Conservation (phyloP, 345 rosid genomes). For the Angophora floribunda region DNA sequence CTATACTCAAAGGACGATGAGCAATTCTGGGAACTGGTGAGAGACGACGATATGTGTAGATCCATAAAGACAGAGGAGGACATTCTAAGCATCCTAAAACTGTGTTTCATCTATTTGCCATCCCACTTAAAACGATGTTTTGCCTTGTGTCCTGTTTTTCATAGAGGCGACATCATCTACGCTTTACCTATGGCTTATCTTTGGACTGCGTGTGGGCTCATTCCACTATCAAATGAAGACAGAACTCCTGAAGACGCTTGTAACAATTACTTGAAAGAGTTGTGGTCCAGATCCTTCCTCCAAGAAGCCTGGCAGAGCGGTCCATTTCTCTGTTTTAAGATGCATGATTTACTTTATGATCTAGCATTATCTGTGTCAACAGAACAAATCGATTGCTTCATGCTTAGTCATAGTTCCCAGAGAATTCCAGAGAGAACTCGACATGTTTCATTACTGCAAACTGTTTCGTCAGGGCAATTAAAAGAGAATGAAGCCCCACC, state of each 20-base stretch:
- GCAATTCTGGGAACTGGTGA: neutral
- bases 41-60: neutral
- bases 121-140: neutral
- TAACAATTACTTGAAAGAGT: constrained; percentile 3
- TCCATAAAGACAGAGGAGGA: neutral
- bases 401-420: neutral
- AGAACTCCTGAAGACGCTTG: constrained; percentile 1
- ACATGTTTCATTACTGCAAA: neutral
- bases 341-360: constrained; percentile 13
- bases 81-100: neutral
- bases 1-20: neutral
- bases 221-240: neutral
- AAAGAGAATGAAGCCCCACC: neutral
- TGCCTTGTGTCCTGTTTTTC: neutral
- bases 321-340: neutral
- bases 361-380: neutral
- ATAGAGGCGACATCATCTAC: fast-evolving
- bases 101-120: neutral
- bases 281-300: constrained; percentile 7
- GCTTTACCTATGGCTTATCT: fast-evolving
- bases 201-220: neutral
- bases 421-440: neutral
- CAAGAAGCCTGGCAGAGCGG: neutral
- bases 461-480: neutral
- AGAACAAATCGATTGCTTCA: neutral